Evolutionary conservation across 768 basidiomycete species (phyloP), one percentile per base, ranked within the genome.

Genomic region (Macrolepiota fuliginosa): DNA sequence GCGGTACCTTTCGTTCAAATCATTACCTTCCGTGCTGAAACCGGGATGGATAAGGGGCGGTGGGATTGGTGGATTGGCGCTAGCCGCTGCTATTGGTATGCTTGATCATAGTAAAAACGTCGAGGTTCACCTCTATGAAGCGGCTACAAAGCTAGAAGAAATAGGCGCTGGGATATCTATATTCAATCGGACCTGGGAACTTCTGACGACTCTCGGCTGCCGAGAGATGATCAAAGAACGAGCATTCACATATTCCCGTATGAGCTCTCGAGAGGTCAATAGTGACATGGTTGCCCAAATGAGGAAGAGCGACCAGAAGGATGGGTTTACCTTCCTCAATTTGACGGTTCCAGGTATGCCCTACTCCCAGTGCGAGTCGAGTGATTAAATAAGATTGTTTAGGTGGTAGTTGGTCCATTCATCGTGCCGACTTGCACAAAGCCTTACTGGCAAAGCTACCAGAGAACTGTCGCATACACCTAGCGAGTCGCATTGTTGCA

Each of bases 391-490:
- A 39, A 19, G 35, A 29, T 12, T 35, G 13, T 2, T 11, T 54
- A 61, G 59, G 59, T 25, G 59, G 51, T 15, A 45, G 17, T 25
- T 36, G 73, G 45, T 64, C 70, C n/a, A 73, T 85, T 62, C 84
- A 84, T 66, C 79, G 84, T 11, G 77, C 81, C 1, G 79, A 82
- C 56, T 79, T 86, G 39, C 82, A 84, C 36, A 65, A 71, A 25
- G 75, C 75, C n/a, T 69, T 86, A 19, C 67, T 85, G 10, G 70
- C 74, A 3, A 70, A 77, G 56, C 64, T 85, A 36, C 65, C 71
- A 1, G 61, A 75, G 0, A 69, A 68, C 0, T 74, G 70, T 62
- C 72, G 68, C 17, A 71, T 73, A 6, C 73, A 79, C 55, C 75
- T 77, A 4, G 73, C 74, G 10, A 82, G 80, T 62, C 80, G 78